phyloP scores from a whole-genome alignment of 2,329 filamentous ascomycete genomes.

The Didymella sp. region DNA sequence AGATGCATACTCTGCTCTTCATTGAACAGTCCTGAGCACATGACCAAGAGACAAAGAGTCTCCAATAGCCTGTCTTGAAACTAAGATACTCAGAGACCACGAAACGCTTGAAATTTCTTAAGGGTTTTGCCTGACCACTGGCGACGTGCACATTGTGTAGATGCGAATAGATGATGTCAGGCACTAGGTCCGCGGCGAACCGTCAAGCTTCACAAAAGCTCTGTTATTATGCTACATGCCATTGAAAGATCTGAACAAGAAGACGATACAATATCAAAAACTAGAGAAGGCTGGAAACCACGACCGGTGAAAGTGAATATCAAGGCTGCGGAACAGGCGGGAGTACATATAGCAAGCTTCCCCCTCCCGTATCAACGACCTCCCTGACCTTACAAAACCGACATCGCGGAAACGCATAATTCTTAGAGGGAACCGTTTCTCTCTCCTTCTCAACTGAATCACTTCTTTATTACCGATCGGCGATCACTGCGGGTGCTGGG shows the following conservation, averaged over 20 bases:
- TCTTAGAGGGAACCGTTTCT: not conserved
- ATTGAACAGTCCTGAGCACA: not conserved
- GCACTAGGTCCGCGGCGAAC: not conserved
- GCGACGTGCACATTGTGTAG: not conserved
- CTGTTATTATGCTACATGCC: not conserved
- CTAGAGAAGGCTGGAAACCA: not conserved
- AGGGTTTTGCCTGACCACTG: not conserved
- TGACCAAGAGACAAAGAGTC: not conserved
- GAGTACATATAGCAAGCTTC: slow-evolving; percentile 11
- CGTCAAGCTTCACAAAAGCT: slow-evolving; percentile 1
- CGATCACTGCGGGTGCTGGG: slow-evolving; percentile 23
- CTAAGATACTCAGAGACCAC: not conserved
- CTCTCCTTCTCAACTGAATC: not conserved
- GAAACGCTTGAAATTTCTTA: not conserved
- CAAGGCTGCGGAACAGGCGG: slow-evolving; percentile 20
- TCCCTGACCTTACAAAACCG: slow-evolving; percentile 18
- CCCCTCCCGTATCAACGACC: slow-evolving; percentile 7
- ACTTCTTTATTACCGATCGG: slow-evolving; percentile 6
- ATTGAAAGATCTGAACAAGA: not conserved
- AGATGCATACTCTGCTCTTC: not conserved
- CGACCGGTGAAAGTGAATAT: slow-evolving; percentile 21
- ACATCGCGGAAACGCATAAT: slow-evolving; percentile 1
- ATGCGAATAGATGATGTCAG: slow-evolving; percentile 1
- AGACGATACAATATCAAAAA: not conserved
- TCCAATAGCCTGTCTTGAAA: not conserved